phyloP scores from a whole-genome alignment of 2,329 filamentous ascomycete genomes.

The Fusarium duplospermum region DNA sequence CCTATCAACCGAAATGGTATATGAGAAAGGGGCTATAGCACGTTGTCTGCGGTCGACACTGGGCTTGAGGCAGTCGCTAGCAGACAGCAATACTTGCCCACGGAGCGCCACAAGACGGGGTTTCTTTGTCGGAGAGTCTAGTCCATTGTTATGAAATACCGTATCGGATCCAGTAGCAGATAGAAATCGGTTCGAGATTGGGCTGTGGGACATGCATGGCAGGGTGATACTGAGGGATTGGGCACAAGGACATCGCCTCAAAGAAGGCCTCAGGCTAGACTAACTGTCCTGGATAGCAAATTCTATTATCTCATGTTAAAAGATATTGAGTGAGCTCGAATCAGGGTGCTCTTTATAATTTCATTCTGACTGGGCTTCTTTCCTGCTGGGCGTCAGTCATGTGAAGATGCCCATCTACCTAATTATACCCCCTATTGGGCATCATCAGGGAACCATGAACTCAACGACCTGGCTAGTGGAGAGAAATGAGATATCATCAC shows the following conservation, averaged over 20 bases:
- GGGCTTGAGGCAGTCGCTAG: slow-evolving; percentile 64
- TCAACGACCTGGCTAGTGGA: background rate
- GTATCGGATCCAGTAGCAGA: too few relatives aligned
- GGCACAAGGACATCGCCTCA: too few relatives aligned
- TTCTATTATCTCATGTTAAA: background rate
- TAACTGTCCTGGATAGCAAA: background rate
- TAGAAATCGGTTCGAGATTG: too few relatives aligned
- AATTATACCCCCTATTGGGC: too few relatives aligned
- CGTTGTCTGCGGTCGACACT: slow-evolving; percentile 68
- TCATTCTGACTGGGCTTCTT: background rate
- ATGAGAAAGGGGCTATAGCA: slow-evolving; percentile 68
- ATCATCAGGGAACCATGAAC: background rate
- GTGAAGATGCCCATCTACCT: background rate
- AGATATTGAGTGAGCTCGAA: background rate
- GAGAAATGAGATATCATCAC: background rate
- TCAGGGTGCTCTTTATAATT: background rate
- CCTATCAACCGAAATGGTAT: slow-evolving; percentile 64
- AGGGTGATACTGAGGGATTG: too few relatives aligned
- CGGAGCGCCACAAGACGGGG: background rate
- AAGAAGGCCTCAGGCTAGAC: too few relatives aligned
- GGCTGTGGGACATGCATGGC: too few relatives aligned
- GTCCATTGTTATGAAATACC: too few relatives aligned
- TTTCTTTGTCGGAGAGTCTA: too few relatives aligned
- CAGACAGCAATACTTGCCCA: slow-evolving; percentile 61
- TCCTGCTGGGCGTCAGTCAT: background rate